These are phyloP conservation scores for Nicotiana undulata DNA, from an alignment of 257 asterid species.

Conservation along the genomic window DNA sequence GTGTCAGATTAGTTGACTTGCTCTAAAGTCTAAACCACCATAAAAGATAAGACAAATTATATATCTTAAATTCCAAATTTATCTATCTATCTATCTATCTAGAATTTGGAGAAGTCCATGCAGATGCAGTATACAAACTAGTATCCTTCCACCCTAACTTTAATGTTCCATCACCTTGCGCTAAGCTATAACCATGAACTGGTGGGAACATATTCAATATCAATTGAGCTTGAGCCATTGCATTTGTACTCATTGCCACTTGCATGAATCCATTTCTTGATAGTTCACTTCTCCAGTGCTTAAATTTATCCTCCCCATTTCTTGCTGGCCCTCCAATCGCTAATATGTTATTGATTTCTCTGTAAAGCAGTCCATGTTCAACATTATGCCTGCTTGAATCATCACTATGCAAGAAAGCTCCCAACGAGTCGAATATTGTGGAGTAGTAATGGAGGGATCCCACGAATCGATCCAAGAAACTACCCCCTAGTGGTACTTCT, in stretches of 20 bases:
- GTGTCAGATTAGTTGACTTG: no score
- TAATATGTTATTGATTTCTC: conserved; percentile 67
- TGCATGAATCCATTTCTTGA: conserved; percentile 46
- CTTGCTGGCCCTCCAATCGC: conserved; percentile 85
- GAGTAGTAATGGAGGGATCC: conserved; percentile 75
- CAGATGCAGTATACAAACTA: conserved; percentile 68
- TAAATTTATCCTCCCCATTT: conserved; percentile 69
- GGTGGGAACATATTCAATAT: conserved; percentile 67
- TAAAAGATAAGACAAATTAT: neutral
- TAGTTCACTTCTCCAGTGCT: conserved; percentile 67
- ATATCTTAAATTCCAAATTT: neutral
- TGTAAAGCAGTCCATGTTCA: conserved; percentile 47
- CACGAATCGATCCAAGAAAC: conserved; percentile 74
- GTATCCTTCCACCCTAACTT: conserved; percentile 85
- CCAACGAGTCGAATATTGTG: conserved; percentile 64
- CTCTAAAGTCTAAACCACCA: no score
- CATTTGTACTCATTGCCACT: conserved; percentile 53
- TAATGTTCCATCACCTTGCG: conserved; percentile 76
- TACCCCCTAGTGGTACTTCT: conserved; percentile 51
- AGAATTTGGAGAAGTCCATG: conserved; percentile 56
- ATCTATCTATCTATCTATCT: conserved; percentile 10
- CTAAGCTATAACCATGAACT: conserved; percentile 52
- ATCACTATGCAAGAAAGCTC: conserved; percentile 36
- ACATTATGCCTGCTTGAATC: conserved; percentile 41
- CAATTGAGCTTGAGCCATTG: conserved; percentile 79